These are phyloP conservation scores for Ogataea naganishii DNA, from an alignment of 805 yeast genomes.

Conservation along the genomic window DNA sequence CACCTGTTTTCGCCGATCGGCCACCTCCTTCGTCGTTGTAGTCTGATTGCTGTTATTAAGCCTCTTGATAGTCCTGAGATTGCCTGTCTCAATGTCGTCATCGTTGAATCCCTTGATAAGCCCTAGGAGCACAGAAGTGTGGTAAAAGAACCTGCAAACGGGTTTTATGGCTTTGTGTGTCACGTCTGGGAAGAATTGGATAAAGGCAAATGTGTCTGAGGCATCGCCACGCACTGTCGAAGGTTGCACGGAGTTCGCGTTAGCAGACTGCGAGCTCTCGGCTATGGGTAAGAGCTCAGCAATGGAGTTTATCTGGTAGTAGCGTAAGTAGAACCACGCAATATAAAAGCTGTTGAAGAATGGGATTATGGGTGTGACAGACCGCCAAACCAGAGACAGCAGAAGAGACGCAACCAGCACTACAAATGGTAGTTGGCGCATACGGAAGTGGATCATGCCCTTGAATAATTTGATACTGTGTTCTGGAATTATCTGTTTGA, in stretches of 20 bases:
- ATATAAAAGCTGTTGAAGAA: constrained; percentile 50
- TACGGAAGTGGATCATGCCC: constrained; percentile 29
- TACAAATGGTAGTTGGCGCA: constrained; percentile 56
- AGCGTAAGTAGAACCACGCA: constrained; percentile 73
- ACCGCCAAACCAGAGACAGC: constrained; percentile 17
- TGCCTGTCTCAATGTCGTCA: constrained; percentile 65
- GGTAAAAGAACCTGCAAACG: constrained; percentile 35
- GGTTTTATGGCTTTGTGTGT: constrained; percentile 43
- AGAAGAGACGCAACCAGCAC: constrained; percentile 20
- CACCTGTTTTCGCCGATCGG: constrained; percentile 70
- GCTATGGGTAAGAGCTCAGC: constrained; percentile 27
- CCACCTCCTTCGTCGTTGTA: constrained; percentile 35
- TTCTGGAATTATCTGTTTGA: constrained; percentile 52
- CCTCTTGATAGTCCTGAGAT: constrained; percentile 61
- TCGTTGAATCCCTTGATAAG: constrained; percentile 56
- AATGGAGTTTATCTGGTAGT: constrained; percentile 46
- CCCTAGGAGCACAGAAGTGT: constrained; percentile 31
- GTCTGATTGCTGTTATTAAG: constrained; percentile 24
- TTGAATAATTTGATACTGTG: constrained; percentile 41
- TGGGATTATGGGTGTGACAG: constrained; percentile 48
- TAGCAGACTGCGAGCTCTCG: constrained; percentile 36
- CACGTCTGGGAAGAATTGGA: constrained; percentile 73
- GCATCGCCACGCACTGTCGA: constrained; percentile 67
- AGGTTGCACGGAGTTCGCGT: constrained; percentile 14
- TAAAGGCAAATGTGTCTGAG: constrained; percentile 77